A percentile compares a stretch with the other conserved stretches of the same genome.
phyloP scores from a whole-genome alignment of 805 yeast species.

The Candida sanyiensis region DNA sequence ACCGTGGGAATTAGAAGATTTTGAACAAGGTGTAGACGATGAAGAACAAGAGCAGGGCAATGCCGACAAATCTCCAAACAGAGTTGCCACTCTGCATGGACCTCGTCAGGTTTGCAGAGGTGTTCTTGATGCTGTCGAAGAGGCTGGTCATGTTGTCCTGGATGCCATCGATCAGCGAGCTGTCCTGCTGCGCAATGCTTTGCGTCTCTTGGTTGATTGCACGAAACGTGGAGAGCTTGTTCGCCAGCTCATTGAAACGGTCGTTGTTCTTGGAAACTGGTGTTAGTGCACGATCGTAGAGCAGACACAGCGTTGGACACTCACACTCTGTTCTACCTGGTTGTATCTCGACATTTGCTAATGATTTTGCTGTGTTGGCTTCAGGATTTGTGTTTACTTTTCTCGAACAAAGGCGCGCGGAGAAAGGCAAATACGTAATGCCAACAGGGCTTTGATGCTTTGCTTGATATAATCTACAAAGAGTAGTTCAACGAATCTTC shows the following conservation, averaged over 20 bases:
- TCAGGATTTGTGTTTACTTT: background rate
- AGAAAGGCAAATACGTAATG: background rate
- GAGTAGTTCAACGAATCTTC: too few relatives aligned
- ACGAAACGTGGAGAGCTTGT: slow-evolving; percentile 58
- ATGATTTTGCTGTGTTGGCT: background rate
- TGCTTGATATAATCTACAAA: too few relatives aligned
- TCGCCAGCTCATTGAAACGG: slow-evolving; percentile 56
- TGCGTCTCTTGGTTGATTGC: slow-evolving; percentile 65
- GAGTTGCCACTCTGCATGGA: slow-evolving; percentile 56
- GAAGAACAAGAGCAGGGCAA: slow-evolving; percentile 49
- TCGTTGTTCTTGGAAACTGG: slow-evolving; percentile 45
- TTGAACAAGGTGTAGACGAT: slow-evolving; percentile 51
- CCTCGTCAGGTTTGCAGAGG: slow-evolving; percentile 48
- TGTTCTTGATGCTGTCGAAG: slow-evolving; percentile 41
- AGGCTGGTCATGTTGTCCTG: slow-evolving; percentile 48
- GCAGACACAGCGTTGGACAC: background rate
- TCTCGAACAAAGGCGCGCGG: background rate
- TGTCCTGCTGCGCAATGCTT: slow-evolving; percentile 53
- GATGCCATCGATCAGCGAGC: slow-evolving; percentile 34
- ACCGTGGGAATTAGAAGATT: slow-evolving; percentile 27
- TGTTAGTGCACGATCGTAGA: background rate
- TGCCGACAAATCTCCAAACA: slow-evolving; percentile 51
- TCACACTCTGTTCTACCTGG: slow-evolving; percentile 26
- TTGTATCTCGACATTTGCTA: slow-evolving; percentile 25
- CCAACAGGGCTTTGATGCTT: too few relatives aligned